Evolutionary conservation across 495 filamentous ascomycete species (phyloP), one percentile per base, ranked within the genome.

Genomic region (Pyronema domesticum): DNA sequence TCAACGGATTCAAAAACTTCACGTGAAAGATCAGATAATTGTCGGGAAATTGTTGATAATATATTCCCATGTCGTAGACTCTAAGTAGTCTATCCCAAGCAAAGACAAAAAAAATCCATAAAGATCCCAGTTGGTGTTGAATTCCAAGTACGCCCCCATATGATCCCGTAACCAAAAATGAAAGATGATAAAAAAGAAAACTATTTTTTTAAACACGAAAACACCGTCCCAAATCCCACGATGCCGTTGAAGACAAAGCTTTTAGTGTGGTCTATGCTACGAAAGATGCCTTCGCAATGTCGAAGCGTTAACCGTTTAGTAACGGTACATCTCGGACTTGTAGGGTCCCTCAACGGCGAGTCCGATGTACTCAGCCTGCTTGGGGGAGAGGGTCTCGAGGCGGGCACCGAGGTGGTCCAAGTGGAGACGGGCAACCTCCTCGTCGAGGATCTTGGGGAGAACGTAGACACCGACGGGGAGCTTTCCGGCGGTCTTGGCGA

Each of bases 361-460:
- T 64, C 85, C 79, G 68, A 95, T 81, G 75, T 98, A 98, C 63
- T 98, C 91, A 56, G 86, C 81, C 76, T 98, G 91, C 64, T 83
- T 81, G 54, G 75, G 64, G 61, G 84, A 83, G 65, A 98, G 77
- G 68, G 79, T 81, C 59, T 85, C 81, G 58, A 98, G 76, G 77
- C 96, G 87, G 68, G 76, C 91, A 72, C 94, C 94, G 77, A 93
- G 55, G 76, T 96, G 93, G 51, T 76, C 80, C 64, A 96, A 72
- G 72, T 98, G 91, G 59, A 94, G 83, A 63, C 81, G 77, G 61
- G 91, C 91, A 66, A 98, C 91, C 73, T 95, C 85, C 80, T 98
- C 91, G 60, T 98, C 91, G 40, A 98, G 78, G 60, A 94, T 86
- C 88, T 98, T 98, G 67, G 91, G 91, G 55, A 98, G 80, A 53